Base-by-base conservation (phyloP, 2,329 filamentous ascomycete genomes). In the Xylaria sp. region DNA sequence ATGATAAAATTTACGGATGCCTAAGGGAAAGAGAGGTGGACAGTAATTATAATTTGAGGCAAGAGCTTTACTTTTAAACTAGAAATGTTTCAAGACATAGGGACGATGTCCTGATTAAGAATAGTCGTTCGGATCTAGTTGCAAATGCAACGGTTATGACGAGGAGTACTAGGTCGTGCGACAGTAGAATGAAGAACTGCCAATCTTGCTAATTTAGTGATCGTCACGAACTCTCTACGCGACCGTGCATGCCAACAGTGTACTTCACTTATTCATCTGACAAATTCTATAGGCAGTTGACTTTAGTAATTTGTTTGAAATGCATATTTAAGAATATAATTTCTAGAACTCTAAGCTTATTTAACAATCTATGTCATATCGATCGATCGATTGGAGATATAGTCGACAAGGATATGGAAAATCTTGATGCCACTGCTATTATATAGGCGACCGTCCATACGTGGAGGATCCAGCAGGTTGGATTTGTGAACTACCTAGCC, bases 371-470 rank as follows among this genome's bases (percentile, higher is more conserved):
- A 20, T 20, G 18, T 37, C n/a, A 8, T 20, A 3, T 1, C 52
- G 9, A 37, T 25, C 18, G 18, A 39, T 23, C 23, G 5, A 8
- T 39, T 8, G 18, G 13, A 10, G 6, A n/a, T 12, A 44, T n/a
- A n/a, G 9, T 28, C 23, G 41, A 15, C 1, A 44, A 44, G 5
- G 1, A 44, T 28, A 44, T 32, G 3, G 20, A 25, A 48, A 28
- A 39, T 18, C n/a, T 32, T 50, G 10, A 39, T 64, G 32, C 46
- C 20, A 52, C 37, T 18, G 52, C 12, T 28, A 44, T n/a, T 32
- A 59, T 60, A 46, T 55, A 60, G 66, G 66, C 51, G 50, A 68
- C 32, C 52, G 55, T 13, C 61, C 39, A 4, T 39, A 63, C 39
- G 59, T 48, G 4, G 48, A 63, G 39, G 59, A 55, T 32, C 56